Evolutionary conservation across 139 green algal species (phyloP), one percentile per base, ranked within the genome.

Genomic region (Chlamydomonas incerta): DNA sequence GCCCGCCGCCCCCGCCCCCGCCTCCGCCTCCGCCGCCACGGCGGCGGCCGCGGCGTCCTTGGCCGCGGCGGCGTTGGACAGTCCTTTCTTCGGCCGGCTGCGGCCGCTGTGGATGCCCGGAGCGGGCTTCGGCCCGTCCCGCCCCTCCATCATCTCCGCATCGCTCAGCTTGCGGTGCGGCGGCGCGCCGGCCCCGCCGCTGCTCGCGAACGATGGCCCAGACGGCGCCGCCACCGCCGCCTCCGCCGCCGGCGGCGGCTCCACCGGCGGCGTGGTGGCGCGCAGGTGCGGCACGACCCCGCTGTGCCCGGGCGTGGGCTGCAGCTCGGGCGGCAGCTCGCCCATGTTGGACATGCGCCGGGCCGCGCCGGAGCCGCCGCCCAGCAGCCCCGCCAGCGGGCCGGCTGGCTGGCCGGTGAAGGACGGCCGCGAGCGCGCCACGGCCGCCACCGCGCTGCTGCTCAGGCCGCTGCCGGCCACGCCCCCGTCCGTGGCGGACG

Each of bases 291-390:
- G 20, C 11, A 24, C 41, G 41, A 8, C 8, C 6, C 41, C 41
- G 41, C 41, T 50, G 41, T 50, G 41, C 41, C 41, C 41, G 5
- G 41, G 41, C 6, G 41, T 50, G 41, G 33, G 67, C 69, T 75
- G 37, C 41, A 83, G 63, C 77, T 83, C 77, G 9, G 63, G 77
- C 46, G 77, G 77, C 20, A 83, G 77, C 3, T 83, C 77, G 1
- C 34, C 6, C 20, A 41, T 37, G 35, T 4, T 34, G 0, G 58
- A 20, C 26, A 2, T 2, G 26, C 26, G 58, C 15, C 26, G 2
- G 26, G 10, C 3, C 8, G 58, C 24, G 28, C 35, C 34, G 9
- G 14, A 2, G 65, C 29, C n/a, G 23, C 52, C 73, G 31, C 17
- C 4, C 1, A 83, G 77, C 63, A 74, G 41, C 13, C 77, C 77